Conservation (phyloP, 768 basidiomycete species). For the Pulveroboletus frians region DNA sequence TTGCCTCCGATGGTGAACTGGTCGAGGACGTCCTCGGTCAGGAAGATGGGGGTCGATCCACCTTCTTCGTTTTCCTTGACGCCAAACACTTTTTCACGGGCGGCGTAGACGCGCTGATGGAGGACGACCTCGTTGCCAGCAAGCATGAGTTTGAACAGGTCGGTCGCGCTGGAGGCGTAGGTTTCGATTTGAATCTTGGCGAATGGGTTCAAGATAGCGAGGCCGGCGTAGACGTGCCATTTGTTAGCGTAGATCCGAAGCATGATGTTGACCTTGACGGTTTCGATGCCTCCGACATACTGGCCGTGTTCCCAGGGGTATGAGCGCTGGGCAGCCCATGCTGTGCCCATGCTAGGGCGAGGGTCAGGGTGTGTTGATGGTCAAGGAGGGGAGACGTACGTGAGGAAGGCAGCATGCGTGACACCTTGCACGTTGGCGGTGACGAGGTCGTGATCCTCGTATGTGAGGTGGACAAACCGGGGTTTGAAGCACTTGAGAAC, state of each 20-base stretch:
- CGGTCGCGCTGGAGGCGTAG: conserved; percentile 78
- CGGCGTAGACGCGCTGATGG: conserved; percentile 66
- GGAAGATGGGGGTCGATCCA: conserved; percentile 57
- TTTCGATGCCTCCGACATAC: conserved; percentile 96
- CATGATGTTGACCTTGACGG: conserved; percentile 92
- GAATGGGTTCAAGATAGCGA: conserved; percentile 94
- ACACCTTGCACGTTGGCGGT: conserved; percentile 99
- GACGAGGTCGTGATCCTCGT: conserved; percentile 92
- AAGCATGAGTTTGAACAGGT: conserved; percentile 96
- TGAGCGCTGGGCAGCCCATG: conserved; percentile 69
- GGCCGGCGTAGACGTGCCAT: conserved; percentile 98
- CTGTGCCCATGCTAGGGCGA: conserved; percentile 85
- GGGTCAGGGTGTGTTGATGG: conserved; percentile 6
- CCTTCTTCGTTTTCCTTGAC: conserved; percentile 28
- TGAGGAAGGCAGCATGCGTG: conserved; percentile 95
- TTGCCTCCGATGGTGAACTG: conserved; percentile 74
- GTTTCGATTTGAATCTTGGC: conserved; percentile 88
- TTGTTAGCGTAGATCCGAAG: conserved; percentile 95
- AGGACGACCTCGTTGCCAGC: conserved; percentile 49
- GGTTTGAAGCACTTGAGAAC: conserved; percentile 77
- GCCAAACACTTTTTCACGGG: conserved; percentile 74
- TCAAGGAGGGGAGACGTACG: conserved; percentile 42
- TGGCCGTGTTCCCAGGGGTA: conserved; percentile 97
- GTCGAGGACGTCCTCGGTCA: conserved; percentile 82
- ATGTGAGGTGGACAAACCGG: conserved; percentile 88